Evolutionary conservation across 495 filamentous ascomycete genomes (phyloP).

Genomic region (Aspergillus ostianus): DNA sequence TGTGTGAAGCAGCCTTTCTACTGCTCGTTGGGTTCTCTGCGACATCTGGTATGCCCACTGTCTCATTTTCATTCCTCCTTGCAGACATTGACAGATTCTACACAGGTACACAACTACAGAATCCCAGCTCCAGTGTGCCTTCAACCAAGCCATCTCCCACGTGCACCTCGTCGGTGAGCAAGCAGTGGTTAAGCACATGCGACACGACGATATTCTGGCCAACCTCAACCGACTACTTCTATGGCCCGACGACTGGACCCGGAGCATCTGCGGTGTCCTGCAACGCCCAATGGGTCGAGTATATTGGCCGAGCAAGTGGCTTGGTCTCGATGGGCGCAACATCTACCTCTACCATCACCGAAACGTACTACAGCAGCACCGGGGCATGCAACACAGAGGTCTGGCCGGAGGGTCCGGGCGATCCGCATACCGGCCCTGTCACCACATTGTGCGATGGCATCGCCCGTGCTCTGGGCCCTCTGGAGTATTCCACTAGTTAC

Average conservation of each 20-base stretch:
- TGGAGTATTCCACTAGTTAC: constrained; percentile 17
- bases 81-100: too few relatives aligned
- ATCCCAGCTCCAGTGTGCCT: too few relatives aligned
- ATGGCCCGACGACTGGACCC: constrained; percentile 25
- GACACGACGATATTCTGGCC: constrained; percentile 29
- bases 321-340: constrained; percentile 18
- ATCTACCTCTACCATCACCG: constrained; percentile 9
- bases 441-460: constrained; percentile 25
- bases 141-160: background rate
- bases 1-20: too few relatives aligned
- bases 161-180: constrained; percentile 16
- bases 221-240: constrained; percentile 28
- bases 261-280: constrained; percentile 23
- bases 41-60: too few relatives aligned
- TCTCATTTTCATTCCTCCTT: too few relatives aligned
- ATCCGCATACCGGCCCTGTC: constrained; percentile 23
- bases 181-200: constrained; percentile 24
- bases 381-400: constrained; percentile 19
- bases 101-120: too few relatives aligned
- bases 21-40: too few relatives aligned
- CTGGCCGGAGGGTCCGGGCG: constrained; percentile 7
- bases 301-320: constrained; percentile 7
- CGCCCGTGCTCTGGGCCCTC: constrained; percentile 24
- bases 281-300: constrained; percentile 26
- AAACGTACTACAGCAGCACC: constrained; percentile 18